Evolutionary conservation across 2,329 filamentous ascomycete genomes (phyloP).

Genomic region (Curvularia eragrostidis): DNA sequence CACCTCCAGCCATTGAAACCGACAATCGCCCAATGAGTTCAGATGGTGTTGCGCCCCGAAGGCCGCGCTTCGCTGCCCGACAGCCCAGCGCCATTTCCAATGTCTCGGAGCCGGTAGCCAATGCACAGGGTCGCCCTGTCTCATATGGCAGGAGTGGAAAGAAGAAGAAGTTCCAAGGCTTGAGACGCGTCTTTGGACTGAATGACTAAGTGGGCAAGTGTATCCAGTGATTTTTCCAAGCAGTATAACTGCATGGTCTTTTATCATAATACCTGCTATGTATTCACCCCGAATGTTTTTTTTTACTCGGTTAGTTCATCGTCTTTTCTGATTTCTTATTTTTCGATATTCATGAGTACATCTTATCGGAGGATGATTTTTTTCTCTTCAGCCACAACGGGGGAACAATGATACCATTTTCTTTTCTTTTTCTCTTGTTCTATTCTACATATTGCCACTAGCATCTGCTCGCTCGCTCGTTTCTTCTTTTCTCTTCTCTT

Average conservation of each 20-base stretch:
- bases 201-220: constrained; percentile 54
- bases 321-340: neutral
- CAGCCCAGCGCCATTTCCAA: constrained; percentile 31
- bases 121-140: constrained; percentile 26
- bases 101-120: constrained; percentile 34
- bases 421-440: neutral
- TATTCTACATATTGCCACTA: neutral
- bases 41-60: constrained; percentile 33
- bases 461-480: neutral
- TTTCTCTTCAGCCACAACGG: neutral
- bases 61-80: constrained; percentile 33
- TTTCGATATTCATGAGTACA: neutral
- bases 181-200: constrained; percentile 71
- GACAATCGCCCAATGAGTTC: constrained; percentile 42
- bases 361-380: neutral
- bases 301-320: neutral
- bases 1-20: constrained; percentile 40
- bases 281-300: neutral
- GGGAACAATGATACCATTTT: constrained; percentile 2
- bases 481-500: neutral
- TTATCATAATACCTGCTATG: neutral
- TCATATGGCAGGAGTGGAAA: constrained; percentile 48
- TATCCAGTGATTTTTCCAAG: too few species aligned
- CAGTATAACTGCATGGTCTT: neutral
- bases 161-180: constrained; percentile 71